Base-by-base conservation (phyloP, 176 grass and related monocot genomes). In the Cenchrus purpureus region DNA sequence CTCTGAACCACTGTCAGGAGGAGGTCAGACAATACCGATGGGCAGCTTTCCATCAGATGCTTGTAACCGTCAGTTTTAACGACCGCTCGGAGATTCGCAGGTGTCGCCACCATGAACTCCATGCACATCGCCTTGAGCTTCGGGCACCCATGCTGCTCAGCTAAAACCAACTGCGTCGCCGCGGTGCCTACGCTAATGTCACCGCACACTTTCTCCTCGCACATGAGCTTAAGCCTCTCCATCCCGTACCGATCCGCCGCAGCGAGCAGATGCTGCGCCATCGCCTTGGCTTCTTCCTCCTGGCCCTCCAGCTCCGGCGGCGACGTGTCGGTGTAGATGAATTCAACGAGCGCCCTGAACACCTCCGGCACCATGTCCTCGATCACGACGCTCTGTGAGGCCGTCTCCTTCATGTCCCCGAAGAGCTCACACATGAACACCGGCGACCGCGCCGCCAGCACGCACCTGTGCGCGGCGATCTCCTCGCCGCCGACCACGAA, bases 311-410 rank as follows among this genome's bases (percentile, higher is more conserved):
- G 56, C 56, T 58, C 56, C 44, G 44, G 44, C 56, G 56, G 56
- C 56, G 56, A 58, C 17, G 56, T 20, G 56, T 58, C 56, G 17
- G 56, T 58, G 56, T 58, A 58, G 16, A 58, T 58, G 17, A 58
- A 58, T 0, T 58, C 17, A 17, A 58, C 5, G 12, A 86, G 15
- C 62, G 84, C 84, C 63, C 34, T 46, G 48, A 83, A 87, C 15
- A 73, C 66, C 12, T 46, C 76, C 20, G 79, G 61, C 3, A 78
- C 60, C 70, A 83, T 62, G 32, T 74, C 79, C 19, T 57, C 20
- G 2, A 83, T 56, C 68, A 78, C 75, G 16, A 83, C 67, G 46
- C 11, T 1, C 13, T 58, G 10, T 10, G 28, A 15, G 2, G 44
- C 4, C 10, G 44, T 45, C 44, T 45, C 44, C 44, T 45, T 45